phyloP scores from a whole-genome alignment of 202 grass and related monocot species.

The Elaeis oleifera region DNA sequence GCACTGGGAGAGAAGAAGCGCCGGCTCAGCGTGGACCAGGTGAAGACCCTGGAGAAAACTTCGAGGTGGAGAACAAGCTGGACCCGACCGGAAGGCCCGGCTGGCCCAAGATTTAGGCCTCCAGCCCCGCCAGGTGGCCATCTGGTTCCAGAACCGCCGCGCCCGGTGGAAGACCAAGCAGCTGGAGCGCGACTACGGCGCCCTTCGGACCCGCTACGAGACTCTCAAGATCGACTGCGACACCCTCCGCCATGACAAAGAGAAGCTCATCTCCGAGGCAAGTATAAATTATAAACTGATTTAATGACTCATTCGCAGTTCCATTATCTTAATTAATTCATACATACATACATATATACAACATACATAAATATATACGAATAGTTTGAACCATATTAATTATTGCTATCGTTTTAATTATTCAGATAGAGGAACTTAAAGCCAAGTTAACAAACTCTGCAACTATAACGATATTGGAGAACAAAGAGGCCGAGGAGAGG shows the following conservation, averaged over 20 bases:
- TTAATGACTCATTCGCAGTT: too few relatives aligned
- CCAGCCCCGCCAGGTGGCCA: constrained; percentile 80
- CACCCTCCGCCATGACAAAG: constrained; percentile 66
- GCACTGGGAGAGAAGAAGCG: constrained; percentile 75
- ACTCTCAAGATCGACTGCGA: constrained; percentile 67
- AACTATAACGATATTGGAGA: constrained; percentile 34
- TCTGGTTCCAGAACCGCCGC: constrained; percentile 99
- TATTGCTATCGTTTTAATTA: background rate
- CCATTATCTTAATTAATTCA: too few relatives aligned
- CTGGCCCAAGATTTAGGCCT: constrained; percentile 73
- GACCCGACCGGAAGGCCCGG: constrained; percentile 70
- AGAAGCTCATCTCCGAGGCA: constrained; percentile 58
- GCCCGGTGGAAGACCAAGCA: constrained; percentile 91
- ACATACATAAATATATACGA: too few relatives aligned
- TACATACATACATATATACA: too few relatives aligned
- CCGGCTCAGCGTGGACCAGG: constrained; percentile 60
- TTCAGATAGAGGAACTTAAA: constrained; percentile 62
- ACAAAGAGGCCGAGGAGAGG: background rate
- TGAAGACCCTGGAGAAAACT: constrained; percentile 75
- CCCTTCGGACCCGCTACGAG: constrained; percentile 56
- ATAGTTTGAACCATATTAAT: too few relatives aligned
- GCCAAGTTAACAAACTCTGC: constrained; percentile 34
- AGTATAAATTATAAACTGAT: background rate
- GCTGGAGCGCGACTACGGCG: constrained; percentile 64
- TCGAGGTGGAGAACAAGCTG: constrained; percentile 89